Percentiles rank a stretch among this genome's conserved stretches.
These are phyloP conservation scores for Pisolithus sp. DNA, from an alignment of 768 basidiomycete species.

Conservation along the genomic window DNA sequence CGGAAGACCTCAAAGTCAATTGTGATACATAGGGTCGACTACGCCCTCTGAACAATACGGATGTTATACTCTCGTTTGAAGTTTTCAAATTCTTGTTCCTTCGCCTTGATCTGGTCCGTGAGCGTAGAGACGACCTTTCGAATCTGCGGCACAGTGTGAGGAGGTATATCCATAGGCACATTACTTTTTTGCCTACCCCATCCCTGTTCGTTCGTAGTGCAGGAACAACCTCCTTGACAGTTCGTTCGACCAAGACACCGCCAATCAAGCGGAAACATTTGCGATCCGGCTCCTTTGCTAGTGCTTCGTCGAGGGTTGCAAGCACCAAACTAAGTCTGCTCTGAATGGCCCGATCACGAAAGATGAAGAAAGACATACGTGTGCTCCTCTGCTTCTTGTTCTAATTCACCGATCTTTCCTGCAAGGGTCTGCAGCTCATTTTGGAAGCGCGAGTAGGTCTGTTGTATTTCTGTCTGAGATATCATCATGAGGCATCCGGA, in stretches of 20 bases:
- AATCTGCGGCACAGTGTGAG: conserved; percentile 48
- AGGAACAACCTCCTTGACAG: conserved; percentile 91
- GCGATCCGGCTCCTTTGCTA: conserved; percentile 78
- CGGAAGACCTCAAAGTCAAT: background rate
- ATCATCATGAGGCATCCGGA: conserved; percentile 31
- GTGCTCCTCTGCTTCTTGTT: conserved; percentile 94
- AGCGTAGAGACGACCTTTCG: conserved; percentile 71
- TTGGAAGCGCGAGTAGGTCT: conserved; percentile 74
- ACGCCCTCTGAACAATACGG: conserved; percentile 43
- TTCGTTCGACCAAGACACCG: conserved; percentile 91
- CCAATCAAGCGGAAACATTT: conserved; percentile 97
- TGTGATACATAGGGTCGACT: conserved; percentile 7
- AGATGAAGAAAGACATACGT: conserved; percentile 45
- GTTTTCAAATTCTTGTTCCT: conserved; percentile 75
- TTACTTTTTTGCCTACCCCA: conserved; percentile 49
- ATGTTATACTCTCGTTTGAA: conserved; percentile 78
- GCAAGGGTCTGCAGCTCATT: conserved; percentile 89
- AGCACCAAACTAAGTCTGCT: conserved; percentile 66
- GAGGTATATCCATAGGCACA: background rate
- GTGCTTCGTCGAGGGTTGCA: conserved; percentile 75
- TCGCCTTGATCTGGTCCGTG: conserved; percentile 81
- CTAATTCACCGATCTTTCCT: conserved; percentile 92
- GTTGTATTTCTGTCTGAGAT: conserved; percentile 72
- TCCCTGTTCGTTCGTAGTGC: conserved; percentile 84
- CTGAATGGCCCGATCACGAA: conserved; percentile 1